Evolutionary conservation across 2,329 filamentous ascomycete species (phyloP).

Genomic region (Epichloe hybrida): DNA sequence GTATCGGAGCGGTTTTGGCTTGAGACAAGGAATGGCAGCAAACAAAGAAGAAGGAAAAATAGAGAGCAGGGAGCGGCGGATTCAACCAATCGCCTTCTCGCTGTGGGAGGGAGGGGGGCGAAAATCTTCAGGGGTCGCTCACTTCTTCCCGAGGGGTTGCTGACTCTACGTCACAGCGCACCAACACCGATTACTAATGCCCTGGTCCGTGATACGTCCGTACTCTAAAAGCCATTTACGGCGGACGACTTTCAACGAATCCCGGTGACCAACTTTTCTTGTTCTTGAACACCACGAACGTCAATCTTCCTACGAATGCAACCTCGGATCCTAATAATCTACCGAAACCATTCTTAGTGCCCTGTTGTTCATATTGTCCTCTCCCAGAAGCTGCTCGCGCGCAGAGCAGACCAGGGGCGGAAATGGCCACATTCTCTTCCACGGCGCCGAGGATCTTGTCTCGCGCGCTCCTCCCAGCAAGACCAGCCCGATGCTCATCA

Average conservation of each 20-base stretch:
- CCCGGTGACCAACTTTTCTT: background rate
- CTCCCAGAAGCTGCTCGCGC: background rate
- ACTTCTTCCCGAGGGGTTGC: background rate
- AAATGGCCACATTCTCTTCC: conserved; percentile 11
- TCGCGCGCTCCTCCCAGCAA: conserved; percentile 14
- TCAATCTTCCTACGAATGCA: too few relatives aligned
- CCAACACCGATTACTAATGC: conserved; percentile 3
- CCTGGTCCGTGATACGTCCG: background rate
- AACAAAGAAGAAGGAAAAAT: background rate
- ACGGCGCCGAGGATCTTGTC: conserved; percentile 12
- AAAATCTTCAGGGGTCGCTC: too few relatives aligned
- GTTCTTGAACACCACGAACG: background rate
- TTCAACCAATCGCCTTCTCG: background rate
- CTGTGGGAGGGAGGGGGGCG: too few relatives aligned
- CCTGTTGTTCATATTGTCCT: background rate
- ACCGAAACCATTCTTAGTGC: background rate
- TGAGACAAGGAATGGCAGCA: background rate
- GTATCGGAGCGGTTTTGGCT: background rate
- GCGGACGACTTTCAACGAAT: conserved; percentile 1
- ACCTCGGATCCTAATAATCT: background rate
- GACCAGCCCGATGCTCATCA: conserved; percentile 10
- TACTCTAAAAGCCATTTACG: background rate
- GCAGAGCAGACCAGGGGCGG: background rate
- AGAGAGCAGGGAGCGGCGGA: background rate
- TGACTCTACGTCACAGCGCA: background rate